Evolutionary conservation across 1,284 basidiomycete species (phyloP).

Genomic region (Ustilago trichophora): DNA sequence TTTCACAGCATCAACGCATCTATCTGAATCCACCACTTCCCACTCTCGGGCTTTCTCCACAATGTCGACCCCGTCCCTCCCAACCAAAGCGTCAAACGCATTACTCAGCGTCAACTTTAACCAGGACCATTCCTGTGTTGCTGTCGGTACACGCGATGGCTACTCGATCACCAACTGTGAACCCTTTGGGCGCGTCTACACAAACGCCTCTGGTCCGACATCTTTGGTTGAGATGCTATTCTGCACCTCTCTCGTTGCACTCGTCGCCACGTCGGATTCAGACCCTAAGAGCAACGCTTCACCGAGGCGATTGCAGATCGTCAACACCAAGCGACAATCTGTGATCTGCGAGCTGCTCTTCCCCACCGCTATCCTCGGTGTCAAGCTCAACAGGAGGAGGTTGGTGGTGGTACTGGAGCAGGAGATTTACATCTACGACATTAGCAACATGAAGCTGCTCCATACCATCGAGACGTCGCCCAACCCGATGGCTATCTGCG

Average conservation of each 20-base stretch:
- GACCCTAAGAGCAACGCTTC: conserved; percentile 71
- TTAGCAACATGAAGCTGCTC: conserved; percentile 95
- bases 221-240: conserved; percentile 99
- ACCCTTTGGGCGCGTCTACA: conserved; percentile 94
- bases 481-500: conserved; percentile 94
- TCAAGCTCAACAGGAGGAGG: conserved; percentile 95
- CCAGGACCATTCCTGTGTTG: conserved; percentile 76
- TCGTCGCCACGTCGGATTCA: conserved; percentile 88
- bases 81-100: conserved; percentile 42
- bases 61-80: conserved; percentile 24
- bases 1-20: too few species aligned
- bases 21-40: too few species aligned
- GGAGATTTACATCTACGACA: conserved; percentile 99
- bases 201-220: conserved; percentile 88
- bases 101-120: conserved; percentile 60
- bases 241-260: conserved; percentile 94
- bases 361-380: conserved; percentile 91
- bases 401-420: conserved; percentile 93
- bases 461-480: conserved; percentile 97
- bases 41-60: too few species aligned
- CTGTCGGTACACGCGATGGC: conserved; percentile 92
- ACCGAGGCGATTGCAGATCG: conserved; percentile 86
- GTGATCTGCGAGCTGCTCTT: conserved; percentile 99
- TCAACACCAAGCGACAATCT: conserved; percentile 98
- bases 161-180: conserved; percentile 98